phyloP scores from a whole-genome alignment of 2,329 filamentous ascomycete genomes.

The Diplodia intermedia region DNA sequence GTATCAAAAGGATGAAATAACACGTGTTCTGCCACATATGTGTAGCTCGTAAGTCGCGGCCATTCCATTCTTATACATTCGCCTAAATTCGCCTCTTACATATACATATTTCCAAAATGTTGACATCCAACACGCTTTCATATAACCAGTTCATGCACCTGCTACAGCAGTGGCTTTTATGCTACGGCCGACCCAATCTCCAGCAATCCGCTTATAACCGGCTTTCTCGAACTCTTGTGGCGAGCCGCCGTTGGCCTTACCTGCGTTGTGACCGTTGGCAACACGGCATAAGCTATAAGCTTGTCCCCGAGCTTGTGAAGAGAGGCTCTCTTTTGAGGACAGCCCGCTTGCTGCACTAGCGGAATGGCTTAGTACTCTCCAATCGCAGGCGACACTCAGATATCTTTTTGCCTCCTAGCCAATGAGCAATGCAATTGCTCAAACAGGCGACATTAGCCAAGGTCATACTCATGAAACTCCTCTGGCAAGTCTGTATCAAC shows the following conservation, averaged over 20 bases:
- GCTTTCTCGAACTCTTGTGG: neutral
- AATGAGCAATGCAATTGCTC: neutral
- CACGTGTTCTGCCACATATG: no score
- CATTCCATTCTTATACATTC: neutral
- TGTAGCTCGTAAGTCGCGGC: no score
- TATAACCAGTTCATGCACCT: neutral
- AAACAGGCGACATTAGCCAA: slow-evolving; percentile 3
- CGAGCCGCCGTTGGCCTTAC: neutral
- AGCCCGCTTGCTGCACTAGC: neutral
- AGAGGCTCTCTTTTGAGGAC: neutral
- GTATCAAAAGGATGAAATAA: no score
- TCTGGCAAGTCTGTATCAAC: slow-evolving; percentile 71
- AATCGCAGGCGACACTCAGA: neutral
- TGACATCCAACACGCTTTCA: neutral
- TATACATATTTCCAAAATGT: neutral
- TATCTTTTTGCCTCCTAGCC: neutral
- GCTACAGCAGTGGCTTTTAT: neutral
- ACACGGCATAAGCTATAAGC: neutral
- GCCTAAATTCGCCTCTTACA: neutral
- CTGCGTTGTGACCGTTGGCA: neutral
- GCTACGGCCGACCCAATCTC: neutral
- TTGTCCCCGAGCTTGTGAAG: neutral
- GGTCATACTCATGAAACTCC: slow-evolving; percentile 31
- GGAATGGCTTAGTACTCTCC: neutral
- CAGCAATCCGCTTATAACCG: neutral